Evolutionary conservation across 257 asterid genomes (phyloP).

Genomic region (Ajuga chamaepitys): DNA sequence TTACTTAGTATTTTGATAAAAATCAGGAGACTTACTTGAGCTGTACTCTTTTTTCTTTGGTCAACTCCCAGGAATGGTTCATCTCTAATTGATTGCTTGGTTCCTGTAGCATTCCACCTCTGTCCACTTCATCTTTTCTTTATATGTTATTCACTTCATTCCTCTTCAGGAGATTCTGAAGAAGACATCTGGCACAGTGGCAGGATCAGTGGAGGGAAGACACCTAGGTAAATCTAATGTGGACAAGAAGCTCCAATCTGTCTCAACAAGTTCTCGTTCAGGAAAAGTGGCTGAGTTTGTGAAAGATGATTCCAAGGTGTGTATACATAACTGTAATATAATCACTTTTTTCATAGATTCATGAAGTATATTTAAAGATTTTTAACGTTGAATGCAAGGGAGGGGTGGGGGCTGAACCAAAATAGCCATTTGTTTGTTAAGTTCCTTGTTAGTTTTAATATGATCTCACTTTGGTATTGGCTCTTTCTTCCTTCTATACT

Average conservation of each 20-base stretch:
- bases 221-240: slow-evolving; percentile 31
- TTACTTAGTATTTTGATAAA: no score
- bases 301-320: slow-evolving; percentile 41
- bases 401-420: neutral
- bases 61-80: neutral
- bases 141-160: neutral
- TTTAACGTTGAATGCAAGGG: slow-evolving; percentile 11
- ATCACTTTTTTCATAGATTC: neutral
- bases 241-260: slow-evolving; percentile 27
- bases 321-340: slow-evolving; percentile 23
- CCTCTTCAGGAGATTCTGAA: slow-evolving; percentile 55
- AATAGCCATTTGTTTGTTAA: neutral
- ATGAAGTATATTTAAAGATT: neutral
- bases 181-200: slow-evolving; percentile 50
- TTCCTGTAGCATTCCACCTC: slow-evolving; percentile 12
- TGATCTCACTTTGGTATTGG: slow-evolving; percentile 1
- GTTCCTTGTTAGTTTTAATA: neutral
- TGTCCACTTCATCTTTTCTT: neutral
- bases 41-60: neutral
- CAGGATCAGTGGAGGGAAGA: slow-evolving; percentile 31
- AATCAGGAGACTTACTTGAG: neutral
- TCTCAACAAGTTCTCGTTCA: slow-evolving; percentile 34
- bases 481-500: neutral
- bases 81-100: slow-evolving; percentile 3
- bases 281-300: slow-evolving; percentile 36